A percentile compares a stretch with the other conserved stretches of the same genome.
These are phyloP conservation scores for Neofusicoccum parvum DNA, from an alignment of 2,329 filamentous ascomycete genomes.

Conservation along the genomic window DNA sequence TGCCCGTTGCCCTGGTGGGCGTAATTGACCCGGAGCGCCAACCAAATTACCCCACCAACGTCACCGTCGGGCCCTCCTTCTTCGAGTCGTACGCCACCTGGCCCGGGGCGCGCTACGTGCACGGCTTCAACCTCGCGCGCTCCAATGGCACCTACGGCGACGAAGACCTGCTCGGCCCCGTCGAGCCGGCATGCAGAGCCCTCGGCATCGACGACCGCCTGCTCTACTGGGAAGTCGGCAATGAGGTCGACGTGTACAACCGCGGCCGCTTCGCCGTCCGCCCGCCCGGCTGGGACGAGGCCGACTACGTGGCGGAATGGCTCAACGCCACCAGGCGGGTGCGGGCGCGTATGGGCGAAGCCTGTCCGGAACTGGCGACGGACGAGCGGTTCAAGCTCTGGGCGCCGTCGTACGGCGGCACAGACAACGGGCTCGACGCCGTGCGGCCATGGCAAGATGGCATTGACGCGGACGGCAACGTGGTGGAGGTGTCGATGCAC, in stretches of 20 bases:
- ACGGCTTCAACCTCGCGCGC: conserved; percentile 63
- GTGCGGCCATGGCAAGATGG: conserved; percentile 57
- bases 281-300: conserved; percentile 57
- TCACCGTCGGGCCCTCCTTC: conserved; percentile 62
- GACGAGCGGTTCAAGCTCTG: conserved; percentile 49
- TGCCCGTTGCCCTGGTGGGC: conserved; percentile 55
- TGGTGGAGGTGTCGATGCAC: conserved; percentile 34
- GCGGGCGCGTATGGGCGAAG: conserved; percentile 45
- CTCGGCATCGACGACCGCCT: conserved; percentile 52
- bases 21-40: conserved; percentile 55
- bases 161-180: conserved; percentile 57
- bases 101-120: conserved; percentile 58
- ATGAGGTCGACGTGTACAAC: conserved; percentile 64
- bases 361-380: conserved; percentile 54
- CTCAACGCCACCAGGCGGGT: conserved; percentile 57
- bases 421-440: conserved; percentile 54
- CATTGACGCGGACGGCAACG: conserved; percentile 51
- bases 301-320: conserved; percentile 61
- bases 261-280: conserved; percentile 53
- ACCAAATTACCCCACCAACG: conserved; percentile 61
- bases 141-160: conserved; percentile 54
- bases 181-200: conserved; percentile 60
- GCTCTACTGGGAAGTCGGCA: conserved; percentile 64
- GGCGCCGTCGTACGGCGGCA: conserved; percentile 61
- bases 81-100: conserved; percentile 66